Percentiles rank a stretch among this genome's conserved stretches.
These are phyloP conservation scores for Aspergillus ochraceoroseus DNA, from an alignment of 2,329 filamentous ascomycete species.

Conservation along the genomic window DNA sequence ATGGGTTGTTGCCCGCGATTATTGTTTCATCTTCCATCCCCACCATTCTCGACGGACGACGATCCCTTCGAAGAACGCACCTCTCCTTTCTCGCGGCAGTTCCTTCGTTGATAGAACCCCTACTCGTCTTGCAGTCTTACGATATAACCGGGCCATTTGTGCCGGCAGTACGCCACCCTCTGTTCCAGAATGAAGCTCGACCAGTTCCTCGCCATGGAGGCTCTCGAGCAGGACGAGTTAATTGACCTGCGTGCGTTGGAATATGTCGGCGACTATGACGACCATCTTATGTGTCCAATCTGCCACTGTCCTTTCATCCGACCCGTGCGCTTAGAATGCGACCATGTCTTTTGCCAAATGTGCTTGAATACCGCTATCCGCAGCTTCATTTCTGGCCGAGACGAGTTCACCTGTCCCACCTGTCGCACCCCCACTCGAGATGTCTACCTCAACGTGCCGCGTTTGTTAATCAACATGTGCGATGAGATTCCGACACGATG, in stretches of 20 bases:
- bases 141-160: constrained; percentile 5
- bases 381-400: constrained; percentile 28
- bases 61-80: constrained; percentile 15
- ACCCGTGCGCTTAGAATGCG: constrained; percentile 56
- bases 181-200: constrained; percentile 29
- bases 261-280: constrained; percentile 53
- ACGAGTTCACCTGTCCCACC: constrained; percentile 51
- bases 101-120: background rate
- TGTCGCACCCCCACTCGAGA: constrained; percentile 49
- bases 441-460: constrained; percentile 46
- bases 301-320: constrained; percentile 59
- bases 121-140: background rate
- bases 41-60: constrained; percentile 17
- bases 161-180: background rate
- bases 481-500: constrained; percentile 58
- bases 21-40: constrained; percentile 23
- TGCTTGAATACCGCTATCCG: constrained; percentile 52
- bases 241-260: constrained; percentile 57
- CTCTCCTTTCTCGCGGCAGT: constrained; percentile 3
- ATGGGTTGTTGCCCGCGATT: constrained; percentile 21
- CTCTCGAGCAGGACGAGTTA: constrained; percentile 27
- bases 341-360: constrained; percentile 59
- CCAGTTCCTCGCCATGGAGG: constrained; percentile 32
- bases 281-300: constrained; percentile 60
- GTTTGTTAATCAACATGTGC: constrained; percentile 57